Evolutionary conservation across 257 asterid genomes (phyloP).

Genomic region (Sherardia arvensis): DNA sequence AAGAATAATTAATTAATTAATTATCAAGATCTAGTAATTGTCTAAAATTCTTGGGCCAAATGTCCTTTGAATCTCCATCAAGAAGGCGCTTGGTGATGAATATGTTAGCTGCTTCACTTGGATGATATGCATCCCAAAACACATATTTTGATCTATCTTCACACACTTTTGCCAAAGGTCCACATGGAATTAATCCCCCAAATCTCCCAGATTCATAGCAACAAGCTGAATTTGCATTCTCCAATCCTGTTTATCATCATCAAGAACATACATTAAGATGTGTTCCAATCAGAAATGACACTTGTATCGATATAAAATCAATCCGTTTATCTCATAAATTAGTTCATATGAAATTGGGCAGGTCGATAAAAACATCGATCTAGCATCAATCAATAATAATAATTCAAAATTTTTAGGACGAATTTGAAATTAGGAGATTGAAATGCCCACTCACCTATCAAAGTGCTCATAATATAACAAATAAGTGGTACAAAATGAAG

Average conservation of each 20-base stretch:
- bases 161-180: conserved; percentile 51
- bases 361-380: no score
- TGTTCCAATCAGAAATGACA: no score
- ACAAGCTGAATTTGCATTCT: conserved; percentile 50
- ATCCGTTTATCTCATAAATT: no score
- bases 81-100: conserved; percentile 43
- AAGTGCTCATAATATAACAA: no score
- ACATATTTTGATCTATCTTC: conserved; percentile 53
- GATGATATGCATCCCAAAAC: conserved; percentile 84
- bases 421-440: no score
- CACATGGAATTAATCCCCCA: conserved; percentile 72
- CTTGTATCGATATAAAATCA: no score
- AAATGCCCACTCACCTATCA: no score
- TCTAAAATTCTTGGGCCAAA: conserved; percentile 57
- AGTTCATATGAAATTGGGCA: no score
- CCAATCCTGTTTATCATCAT: conserved; percentile 12
- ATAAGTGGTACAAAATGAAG: no score
- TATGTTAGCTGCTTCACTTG: conserved; percentile 53
- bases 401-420: no score
- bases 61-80: conserved; percentile 37
- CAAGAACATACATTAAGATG: no score
- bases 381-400: no score
- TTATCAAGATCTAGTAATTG: conserved; percentile 21
- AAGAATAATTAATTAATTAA: neutral
- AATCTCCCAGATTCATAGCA: conserved; percentile 46